phyloP scores from a whole-genome alignment of 441 rosid genomes.

The Cnidoscolus chayamansa region DNA sequence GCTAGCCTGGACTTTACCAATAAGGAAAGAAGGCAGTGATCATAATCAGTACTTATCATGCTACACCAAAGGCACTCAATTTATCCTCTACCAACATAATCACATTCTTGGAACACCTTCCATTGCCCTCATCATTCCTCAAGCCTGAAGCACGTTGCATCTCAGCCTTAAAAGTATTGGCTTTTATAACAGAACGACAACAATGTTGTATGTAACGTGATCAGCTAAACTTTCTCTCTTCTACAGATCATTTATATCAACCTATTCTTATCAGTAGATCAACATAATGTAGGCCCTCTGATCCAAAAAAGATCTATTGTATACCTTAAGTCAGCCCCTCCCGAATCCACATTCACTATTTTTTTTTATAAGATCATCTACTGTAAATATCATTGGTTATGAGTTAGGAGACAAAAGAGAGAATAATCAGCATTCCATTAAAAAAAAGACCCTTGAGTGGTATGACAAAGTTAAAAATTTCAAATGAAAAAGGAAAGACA shows the following conservation, averaged over 20 bases:
- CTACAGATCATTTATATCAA: background rate
- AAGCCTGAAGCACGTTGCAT: background rate
- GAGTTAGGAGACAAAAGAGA: background rate
- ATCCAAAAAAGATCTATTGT: background rate
- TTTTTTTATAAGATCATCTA: background rate
- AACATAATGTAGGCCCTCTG: background rate
- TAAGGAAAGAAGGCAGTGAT: background rate
- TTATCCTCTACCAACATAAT: background rate
- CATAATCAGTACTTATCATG: background rate
- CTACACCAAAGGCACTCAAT: too few species aligned
- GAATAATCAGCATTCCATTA: background rate
- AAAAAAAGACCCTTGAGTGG: background rate
- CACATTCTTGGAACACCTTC: background rate
- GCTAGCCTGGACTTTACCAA: background rate
- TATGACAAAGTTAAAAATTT: background rate
- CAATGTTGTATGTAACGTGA: background rate
- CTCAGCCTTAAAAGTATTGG: background rate
- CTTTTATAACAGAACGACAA: background rate
- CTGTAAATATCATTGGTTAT: background rate
- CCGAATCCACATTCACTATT: background rate
- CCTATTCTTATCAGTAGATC: background rate
- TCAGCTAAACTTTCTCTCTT: background rate
- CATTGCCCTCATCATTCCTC: background rate
- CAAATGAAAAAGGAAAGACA: slow-evolving; percentile 13
- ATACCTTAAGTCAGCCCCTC: background rate